phyloP scores from a whole-genome alignment of 2,329 filamentous ascomycete genomes.

The Aspergillus texensis region DNA sequence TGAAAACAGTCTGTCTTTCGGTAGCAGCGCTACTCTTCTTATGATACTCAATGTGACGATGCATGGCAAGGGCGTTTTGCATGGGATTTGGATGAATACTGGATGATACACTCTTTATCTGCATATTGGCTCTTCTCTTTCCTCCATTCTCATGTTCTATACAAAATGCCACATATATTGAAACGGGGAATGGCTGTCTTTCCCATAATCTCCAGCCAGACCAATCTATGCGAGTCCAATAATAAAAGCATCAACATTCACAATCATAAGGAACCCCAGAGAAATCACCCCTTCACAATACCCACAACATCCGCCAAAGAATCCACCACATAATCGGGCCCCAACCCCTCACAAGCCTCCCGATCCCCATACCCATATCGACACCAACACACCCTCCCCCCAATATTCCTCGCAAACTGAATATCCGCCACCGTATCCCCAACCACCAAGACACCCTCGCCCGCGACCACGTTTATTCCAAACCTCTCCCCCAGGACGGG shows the following conservation, averaged over 20 bases:
- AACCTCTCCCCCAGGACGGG: constrained; percentile 14
- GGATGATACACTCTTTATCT: constrained; percentile 13
- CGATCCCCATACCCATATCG: constrained; percentile 20
- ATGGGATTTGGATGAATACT: constrained; percentile 3
- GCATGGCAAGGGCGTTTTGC: constrained; percentile 28
- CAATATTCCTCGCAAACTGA: constrained; percentile 18
- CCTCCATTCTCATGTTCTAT: background rate
- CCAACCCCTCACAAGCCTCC: constrained; percentile 11
- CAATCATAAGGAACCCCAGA: background rate
- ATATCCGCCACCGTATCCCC: constrained; percentile 22
- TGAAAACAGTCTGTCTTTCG: constrained; percentile 2
- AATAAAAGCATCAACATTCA: too few species aligned
- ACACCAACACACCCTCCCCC: constrained; percentile 17
- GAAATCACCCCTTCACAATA: background rate
- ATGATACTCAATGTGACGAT: constrained; percentile 21
- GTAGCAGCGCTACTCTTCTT: constrained; percentile 3
- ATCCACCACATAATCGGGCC: constrained; percentile 18
- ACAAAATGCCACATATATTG: background rate
- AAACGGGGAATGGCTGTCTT: too few species aligned
- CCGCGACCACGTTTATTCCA: background rate
- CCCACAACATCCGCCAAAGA: constrained; percentile 7
- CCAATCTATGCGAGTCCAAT: too few species aligned
- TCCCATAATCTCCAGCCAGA: too few species aligned
- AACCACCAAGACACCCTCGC: constrained; percentile 13
- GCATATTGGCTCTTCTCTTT: constrained; percentile 4